Conservation (phyloP, 2,329 filamentous ascomycete genomes). For the Ophiostoma angusticollis region DNA sequence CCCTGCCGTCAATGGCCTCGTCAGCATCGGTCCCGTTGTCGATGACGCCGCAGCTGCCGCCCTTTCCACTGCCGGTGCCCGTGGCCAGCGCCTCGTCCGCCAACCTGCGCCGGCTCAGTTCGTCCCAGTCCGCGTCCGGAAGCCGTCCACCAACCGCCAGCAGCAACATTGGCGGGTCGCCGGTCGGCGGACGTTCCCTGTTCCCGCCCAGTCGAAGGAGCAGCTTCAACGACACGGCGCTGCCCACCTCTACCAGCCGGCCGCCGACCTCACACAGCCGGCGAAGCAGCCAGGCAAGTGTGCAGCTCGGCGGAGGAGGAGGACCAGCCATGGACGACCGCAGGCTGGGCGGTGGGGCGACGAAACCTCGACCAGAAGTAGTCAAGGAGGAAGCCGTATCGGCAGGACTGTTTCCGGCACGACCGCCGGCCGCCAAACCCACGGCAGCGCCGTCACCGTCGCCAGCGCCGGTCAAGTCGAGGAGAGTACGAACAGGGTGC, state of each 20-base stretch:
- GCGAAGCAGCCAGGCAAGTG: conserved; percentile 8
- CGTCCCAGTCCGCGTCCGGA: neutral
- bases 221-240: conserved; percentile 3
- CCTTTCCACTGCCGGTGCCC: conserved; percentile 1
- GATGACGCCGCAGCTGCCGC: neutral
- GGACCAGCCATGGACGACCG: conserved; percentile 1
- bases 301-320: neutral
- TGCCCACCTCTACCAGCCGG: too few relatives aligned
- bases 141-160: neutral
- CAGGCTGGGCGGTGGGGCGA: conserved; percentile 13
- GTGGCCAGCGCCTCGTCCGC: neutral
- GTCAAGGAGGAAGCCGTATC: neutral
- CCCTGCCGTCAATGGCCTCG: conserved; percentile 7
- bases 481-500: conserved; percentile 58
- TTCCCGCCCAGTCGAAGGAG: neutral
- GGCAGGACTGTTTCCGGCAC: neutral
- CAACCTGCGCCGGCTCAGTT: neutral
- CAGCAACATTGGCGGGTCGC: conserved; percentile 2
- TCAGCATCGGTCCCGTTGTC: neutral
- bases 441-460: neutral
- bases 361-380: neutral
- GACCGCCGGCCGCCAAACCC: neutral
- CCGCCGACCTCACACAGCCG: conserved; percentile 8
- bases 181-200: neutral
- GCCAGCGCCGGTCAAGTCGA: conserved; percentile 9